phyloP scores from a whole-genome alignment of 2,329 filamentous ascomycete genomes.

The Tolypocladium paradoxum region DNA sequence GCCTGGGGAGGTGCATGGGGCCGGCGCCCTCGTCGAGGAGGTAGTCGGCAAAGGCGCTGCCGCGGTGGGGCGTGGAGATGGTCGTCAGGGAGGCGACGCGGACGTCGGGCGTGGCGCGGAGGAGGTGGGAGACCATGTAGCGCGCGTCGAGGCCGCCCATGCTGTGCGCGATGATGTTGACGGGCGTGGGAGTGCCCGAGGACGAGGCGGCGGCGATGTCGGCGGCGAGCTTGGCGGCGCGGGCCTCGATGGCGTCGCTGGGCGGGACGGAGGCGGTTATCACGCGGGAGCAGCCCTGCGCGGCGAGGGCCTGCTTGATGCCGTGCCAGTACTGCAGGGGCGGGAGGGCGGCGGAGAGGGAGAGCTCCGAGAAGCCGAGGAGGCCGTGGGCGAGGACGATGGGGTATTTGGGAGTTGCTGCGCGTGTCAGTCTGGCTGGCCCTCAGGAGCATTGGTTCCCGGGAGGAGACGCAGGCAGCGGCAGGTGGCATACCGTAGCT shows the following conservation, averaged over 20 bases:
- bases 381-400: constrained; percentile 57
- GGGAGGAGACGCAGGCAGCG: not conserved
- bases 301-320: constrained; percentile 45
- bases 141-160: constrained; percentile 57
- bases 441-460: not conserved
- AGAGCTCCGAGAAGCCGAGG: constrained; percentile 51
- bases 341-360: constrained; percentile 39
- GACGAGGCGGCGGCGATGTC: constrained; percentile 32
- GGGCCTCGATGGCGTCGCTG: constrained; percentile 48
- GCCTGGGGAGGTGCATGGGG: constrained; percentile 38
- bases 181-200: constrained; percentile 33
- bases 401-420: constrained; percentile 47
- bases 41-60: constrained; percentile 45
- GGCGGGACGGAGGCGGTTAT: constrained; percentile 52
- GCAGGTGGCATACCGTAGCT: constrained; percentile 27
- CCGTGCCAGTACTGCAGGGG: constrained; percentile 55
- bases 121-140: constrained; percentile 51
- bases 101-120: constrained; percentile 27
- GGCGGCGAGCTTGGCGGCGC: constrained; percentile 44
- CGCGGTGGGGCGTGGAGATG: constrained; percentile 44
- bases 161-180: constrained; percentile 67
- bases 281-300: constrained; percentile 39
- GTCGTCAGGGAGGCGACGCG: constrained; percentile 42
- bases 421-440: not conserved
- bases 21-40: constrained; percentile 33